Conservation (phyloP, 768 basidiomycete species). For the Suillus bovinus region DNA sequence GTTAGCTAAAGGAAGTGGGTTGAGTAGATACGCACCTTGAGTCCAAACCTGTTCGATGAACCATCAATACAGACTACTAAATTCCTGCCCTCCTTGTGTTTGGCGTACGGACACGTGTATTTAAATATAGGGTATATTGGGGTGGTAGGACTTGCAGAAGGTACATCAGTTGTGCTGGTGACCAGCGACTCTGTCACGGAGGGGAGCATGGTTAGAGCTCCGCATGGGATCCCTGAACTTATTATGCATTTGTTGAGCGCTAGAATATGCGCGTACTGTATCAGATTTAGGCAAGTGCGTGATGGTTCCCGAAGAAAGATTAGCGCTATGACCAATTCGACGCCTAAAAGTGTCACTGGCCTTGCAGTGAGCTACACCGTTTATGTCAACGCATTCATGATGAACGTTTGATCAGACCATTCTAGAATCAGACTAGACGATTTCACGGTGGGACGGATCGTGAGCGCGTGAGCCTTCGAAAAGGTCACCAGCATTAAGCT, state of each 20-base stretch:
- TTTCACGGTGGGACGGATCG: too few species aligned
- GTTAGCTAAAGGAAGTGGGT: neutral
- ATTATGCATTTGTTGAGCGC: neutral
- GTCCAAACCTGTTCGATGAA: constrained; percentile 16
- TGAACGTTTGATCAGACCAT: too few species aligned
- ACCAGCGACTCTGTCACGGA: neutral
- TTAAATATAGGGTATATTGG: neutral
- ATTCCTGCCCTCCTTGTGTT: constrained; percentile 1
- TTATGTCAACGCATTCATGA: too few species aligned
- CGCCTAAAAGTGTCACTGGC: too few species aligned
- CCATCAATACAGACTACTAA: constrained; percentile 24
- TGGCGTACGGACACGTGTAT: neutral
- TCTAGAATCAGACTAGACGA: too few species aligned
- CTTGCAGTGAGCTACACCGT: too few species aligned
- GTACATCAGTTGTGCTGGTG: neutral
- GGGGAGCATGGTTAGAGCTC: neutral
- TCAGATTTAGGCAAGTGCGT: neutral
- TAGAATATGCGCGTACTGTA: neutral
- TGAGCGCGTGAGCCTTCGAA: too few species aligned
- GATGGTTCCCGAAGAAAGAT: neutral
- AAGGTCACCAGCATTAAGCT: too few species aligned
- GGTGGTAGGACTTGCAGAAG: neutral
- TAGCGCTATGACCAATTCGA: neutral
- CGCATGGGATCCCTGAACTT: neutral
- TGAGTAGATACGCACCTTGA: neutral